phyloP scores from a whole-genome alignment of 495 filamentous ascomycete genomes.

The Aspergillus hancockii region DNA sequence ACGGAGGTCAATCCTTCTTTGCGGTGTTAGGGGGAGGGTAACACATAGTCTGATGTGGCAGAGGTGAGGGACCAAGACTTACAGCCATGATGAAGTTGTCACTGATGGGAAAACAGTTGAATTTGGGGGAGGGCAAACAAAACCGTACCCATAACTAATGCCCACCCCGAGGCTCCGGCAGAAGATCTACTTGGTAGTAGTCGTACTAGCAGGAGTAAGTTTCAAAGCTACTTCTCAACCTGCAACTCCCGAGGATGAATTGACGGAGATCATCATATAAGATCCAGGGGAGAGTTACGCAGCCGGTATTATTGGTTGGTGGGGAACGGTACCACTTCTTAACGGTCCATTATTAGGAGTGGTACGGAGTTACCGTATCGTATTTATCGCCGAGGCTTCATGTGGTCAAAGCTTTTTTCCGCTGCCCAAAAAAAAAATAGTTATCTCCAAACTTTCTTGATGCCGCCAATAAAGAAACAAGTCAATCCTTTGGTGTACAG shows the following conservation, averaged over 20 bases:
- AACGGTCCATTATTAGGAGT: not conserved
- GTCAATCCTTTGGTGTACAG: slow-evolving; percentile 1
- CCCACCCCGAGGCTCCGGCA: slow-evolving; percentile 21
- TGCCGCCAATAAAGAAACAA: slow-evolving; percentile 6
- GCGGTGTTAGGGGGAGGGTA: not conserved
- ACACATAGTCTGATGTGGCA: slow-evolving; percentile 5
- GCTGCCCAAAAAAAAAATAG: slow-evolving; percentile 11
- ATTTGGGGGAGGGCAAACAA: slow-evolving; percentile 22
- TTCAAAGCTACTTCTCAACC: not conserved
- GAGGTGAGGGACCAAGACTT: slow-evolving; percentile 19
- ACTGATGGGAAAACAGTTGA: slow-evolving; percentile 17
- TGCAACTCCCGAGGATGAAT: not conserved
- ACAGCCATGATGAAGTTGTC: slow-evolving; percentile 39
- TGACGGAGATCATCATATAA: slow-evolving; percentile 14
- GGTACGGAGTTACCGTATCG: slow-evolving; percentile 24
- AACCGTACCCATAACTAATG: slow-evolving; percentile 20
- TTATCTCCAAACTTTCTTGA: not conserved
- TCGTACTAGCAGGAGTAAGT: not conserved
- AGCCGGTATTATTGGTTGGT: not conserved
- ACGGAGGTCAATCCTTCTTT: slow-evolving; percentile 5
- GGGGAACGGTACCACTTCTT: not conserved
- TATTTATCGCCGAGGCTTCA: slow-evolving; percentile 37
- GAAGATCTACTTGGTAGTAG: not conserved
- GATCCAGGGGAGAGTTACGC: slow-evolving; percentile 10
- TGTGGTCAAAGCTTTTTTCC: slow-evolving; percentile 24